phyloP scores from a whole-genome alignment of 371 early-diverging fungal species.

The Entomophthora muscae region DNA sequence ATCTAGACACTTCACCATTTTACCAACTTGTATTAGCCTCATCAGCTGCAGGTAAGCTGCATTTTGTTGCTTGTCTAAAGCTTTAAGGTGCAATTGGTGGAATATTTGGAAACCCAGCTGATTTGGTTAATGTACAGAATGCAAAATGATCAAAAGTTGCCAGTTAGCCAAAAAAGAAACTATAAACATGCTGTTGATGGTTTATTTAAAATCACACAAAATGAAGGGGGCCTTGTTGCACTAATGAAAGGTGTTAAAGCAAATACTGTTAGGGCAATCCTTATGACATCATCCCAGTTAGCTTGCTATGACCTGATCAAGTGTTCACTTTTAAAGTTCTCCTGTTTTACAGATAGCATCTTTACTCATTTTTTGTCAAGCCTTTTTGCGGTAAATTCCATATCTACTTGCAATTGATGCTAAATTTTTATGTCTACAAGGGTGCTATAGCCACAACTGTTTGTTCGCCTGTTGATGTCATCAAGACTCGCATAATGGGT shows the following conservation, averaged over 20 bases:
- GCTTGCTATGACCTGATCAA: slow-evolving; percentile 56
- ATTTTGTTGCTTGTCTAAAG: too few relatives aligned
- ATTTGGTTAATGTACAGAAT: slow-evolving; percentile 66
- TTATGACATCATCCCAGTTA: slow-evolving; percentile 61
- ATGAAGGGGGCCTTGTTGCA: slow-evolving; percentile 41
- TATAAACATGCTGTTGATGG: slow-evolving; percentile 65
- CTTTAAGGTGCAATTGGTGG: too few relatives aligned
- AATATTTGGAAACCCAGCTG: slow-evolving; percentile 65
- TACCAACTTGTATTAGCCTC: background rate
- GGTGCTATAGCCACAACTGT: slow-evolving; percentile 78
- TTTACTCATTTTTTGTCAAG: slow-evolving; percentile 54
- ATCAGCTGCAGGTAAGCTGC: slow-evolving; percentile 41
- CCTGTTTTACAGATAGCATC: slow-evolving; percentile 40
- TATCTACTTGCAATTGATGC: background rate
- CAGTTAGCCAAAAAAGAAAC: slow-evolving; percentile 37
- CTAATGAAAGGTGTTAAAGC: slow-evolving; percentile 55
- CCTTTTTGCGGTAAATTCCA: slow-evolving; percentile 45
- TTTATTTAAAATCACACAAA: slow-evolving; percentile 34
- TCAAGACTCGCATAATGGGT: slow-evolving; percentile 75
- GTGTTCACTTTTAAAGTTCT: slow-evolving; percentile 29
- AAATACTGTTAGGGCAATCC: slow-evolving; percentile 53
- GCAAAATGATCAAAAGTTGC: slow-evolving; percentile 63
- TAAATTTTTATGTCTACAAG: slow-evolving; percentile 13
- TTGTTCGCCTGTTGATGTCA: slow-evolving; percentile 74
- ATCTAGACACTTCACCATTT: background rate